These are phyloP conservation scores for Nematocida sp. DNA, from an alignment of 371 early-diverging fungal genomes.

Conservation along the genomic window DNA sequence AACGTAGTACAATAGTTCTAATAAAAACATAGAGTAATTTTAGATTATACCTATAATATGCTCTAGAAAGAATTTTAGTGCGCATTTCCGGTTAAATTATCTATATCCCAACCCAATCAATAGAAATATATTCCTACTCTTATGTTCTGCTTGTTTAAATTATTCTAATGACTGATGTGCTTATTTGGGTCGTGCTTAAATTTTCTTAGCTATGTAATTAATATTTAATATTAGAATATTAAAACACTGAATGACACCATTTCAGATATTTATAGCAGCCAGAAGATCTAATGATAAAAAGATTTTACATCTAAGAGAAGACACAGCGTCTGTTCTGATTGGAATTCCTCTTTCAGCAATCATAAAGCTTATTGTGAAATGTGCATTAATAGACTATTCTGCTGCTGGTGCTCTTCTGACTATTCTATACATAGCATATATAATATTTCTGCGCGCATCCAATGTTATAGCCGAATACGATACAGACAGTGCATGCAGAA, in stretches of 20 bases:
- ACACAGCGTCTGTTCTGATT: not conserved
- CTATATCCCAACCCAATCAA: too few species aligned
- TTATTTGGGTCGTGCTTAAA: too few species aligned
- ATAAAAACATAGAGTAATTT: too few species aligned
- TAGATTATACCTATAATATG: too few species aligned
- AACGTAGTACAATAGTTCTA: too few species aligned
- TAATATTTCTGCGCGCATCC: constrained; percentile 6
- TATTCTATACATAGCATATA: constrained; percentile 13
- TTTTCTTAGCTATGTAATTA: too few species aligned
- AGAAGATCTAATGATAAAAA: not conserved
- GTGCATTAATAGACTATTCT: not conserved
- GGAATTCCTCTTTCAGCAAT: constrained; percentile 3
- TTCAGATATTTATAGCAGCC: constrained; percentile 13
- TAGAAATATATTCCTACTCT: too few species aligned
- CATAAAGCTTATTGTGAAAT: not conserved
- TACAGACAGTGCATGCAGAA: constrained; percentile 15
- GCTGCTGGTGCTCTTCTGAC: not conserved
- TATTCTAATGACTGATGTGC: too few species aligned
- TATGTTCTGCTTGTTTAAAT: too few species aligned
- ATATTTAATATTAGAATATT: not conserved
- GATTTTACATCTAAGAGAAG: not conserved
- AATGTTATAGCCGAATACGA: constrained; percentile 17
- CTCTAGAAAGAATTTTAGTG: too few species aligned
- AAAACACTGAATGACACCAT: constrained; percentile 9
- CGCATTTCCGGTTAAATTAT: too few species aligned